Evolutionary conservation across 1,139 yeast species (phyloP), one percentile per base, ranked within the genome.

Genomic region (Hansenula lynferdii): DNA sequence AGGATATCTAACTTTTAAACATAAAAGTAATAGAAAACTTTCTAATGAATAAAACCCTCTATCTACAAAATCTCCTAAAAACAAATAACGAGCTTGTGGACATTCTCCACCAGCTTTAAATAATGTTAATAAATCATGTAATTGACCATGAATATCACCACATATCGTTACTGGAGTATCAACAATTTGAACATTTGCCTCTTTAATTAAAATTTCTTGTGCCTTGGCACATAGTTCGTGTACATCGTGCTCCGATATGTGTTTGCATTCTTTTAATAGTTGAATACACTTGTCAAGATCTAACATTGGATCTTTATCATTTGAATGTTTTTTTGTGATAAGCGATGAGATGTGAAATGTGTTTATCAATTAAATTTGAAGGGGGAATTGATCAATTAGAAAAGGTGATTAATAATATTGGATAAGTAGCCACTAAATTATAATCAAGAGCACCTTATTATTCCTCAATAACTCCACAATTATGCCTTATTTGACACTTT

Each of bases 121-220:
- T 39, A 92, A 69, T 46, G 95, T 95, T 62, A 92, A 69, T 48
- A 92, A 67, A 63, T 92, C 98, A 64, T 94, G 97, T 48, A 92
- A 76, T 64, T 92, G 98, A 14, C 98, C 98, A 60, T 92, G 98
- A 31, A 92, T 92, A 60, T 92, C 97, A 39, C 99, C 99, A 66
- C 98, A 94, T 37, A 92, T 86, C n/a, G 97, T 90, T 36, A 87
- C 96, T 4, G 98, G 98, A 1, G 96, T 94, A 51, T 83, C 86
- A 31, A 92, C 96, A 7, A 90, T 89, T 58, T 90, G 96, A 35
- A 92, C 96, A 60, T 94, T 92, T 48, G 90, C 85, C 66, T 94
- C 98, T 50, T 77, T 80, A 58, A 89, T 90, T 50, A 92, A 70
- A 31, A 92, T 81, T 49, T 92, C 97, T 53, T 87, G 85, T n/a